Evolutionary conservation across 495 filamentous ascomycete genomes (phyloP).

Genomic region (Glutinoglossum americanum): DNA sequence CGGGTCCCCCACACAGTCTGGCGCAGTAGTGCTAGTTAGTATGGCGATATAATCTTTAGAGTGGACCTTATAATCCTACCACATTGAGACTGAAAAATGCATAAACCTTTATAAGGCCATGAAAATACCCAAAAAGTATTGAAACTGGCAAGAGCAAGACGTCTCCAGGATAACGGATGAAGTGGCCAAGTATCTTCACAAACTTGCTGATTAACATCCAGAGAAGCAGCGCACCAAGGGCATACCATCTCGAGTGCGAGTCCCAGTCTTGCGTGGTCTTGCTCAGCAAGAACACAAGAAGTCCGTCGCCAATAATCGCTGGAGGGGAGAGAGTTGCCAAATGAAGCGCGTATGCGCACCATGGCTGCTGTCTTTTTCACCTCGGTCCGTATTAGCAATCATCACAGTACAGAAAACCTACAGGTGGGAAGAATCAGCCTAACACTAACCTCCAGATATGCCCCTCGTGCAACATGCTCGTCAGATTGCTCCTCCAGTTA

Average conservation of each 20-base stretch:
- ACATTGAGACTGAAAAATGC: slow-evolving; percentile 47
- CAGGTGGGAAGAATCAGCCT: neutral
- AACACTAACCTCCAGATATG: slow-evolving; percentile 44
- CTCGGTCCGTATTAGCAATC: neutral
- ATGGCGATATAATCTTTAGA: neutral
- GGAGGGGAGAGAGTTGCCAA: slow-evolving; percentile 53
- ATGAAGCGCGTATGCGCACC: slow-evolving; percentile 59
- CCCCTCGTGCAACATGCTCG: slow-evolving; percentile 46
- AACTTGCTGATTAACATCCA: slow-evolving; percentile 57
- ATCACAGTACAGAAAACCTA: no score
- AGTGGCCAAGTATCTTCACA: slow-evolving; percentile 57
- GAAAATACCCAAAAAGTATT: slow-evolving; percentile 57
- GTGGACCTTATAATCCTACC: slow-evolving; percentile 21
- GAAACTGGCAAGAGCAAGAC: slow-evolving; percentile 45
- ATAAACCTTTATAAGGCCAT: slow-evolving; percentile 58
- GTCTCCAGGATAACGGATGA: slow-evolving; percentile 46
- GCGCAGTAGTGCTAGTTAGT: slow-evolving; percentile 1
- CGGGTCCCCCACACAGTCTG: slow-evolving; percentile 38
- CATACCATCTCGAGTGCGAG: slow-evolving; percentile 18
- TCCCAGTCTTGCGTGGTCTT: slow-evolving; percentile 27
- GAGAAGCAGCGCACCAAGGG: slow-evolving; percentile 27
- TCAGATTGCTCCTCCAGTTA: no score
- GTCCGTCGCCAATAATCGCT: no score
- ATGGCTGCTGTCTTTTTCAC: slow-evolving; percentile 40
- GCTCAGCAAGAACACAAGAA: slow-evolving; percentile 31